Evolutionary conservation across 352 stramenopile species (phyloP).

Genomic region (Globisporangium acanthophoron): DNA sequence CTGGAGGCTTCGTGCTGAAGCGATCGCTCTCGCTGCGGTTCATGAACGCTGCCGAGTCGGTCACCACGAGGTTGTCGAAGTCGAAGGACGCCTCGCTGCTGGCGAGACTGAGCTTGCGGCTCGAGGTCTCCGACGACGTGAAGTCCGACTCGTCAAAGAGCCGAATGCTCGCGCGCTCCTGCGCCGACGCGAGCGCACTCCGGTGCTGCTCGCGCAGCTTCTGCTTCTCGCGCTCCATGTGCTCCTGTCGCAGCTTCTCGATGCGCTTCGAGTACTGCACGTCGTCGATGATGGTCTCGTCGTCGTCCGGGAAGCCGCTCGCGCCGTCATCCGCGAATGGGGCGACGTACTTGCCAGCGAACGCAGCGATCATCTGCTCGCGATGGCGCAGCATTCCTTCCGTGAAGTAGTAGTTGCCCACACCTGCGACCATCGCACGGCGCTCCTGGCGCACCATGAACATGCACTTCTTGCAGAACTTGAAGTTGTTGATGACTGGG

Average conservation of each 20-base stretch:
- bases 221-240: slow-evolving; percentile 61
- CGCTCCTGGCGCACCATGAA: slow-evolving; percentile 59
- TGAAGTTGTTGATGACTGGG: slow-evolving; percentile 56
- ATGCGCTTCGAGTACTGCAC: slow-evolving; percentile 45
- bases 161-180: slow-evolving; percentile 4
- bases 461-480: slow-evolving; percentile 78
- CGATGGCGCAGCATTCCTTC: slow-evolving; percentile 46
- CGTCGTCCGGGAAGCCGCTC: slow-evolving; percentile 31
- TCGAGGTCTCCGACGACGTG: not conserved
- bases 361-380: slow-evolving; percentile 14
- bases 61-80: not conserved
- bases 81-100: not conserved
- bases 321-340: slow-evolving; percentile 31
- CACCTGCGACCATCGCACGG: slow-evolving; percentile 41
- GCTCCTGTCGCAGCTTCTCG: slow-evolving; percentile 51
- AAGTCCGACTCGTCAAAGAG: not conserved
- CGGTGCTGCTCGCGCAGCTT: slow-evolving; percentile 23
- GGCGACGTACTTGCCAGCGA: slow-evolving; percentile 16
- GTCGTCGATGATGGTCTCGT: slow-evolving; percentile 16
- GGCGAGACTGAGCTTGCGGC: not conserved
- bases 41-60: not conserved
- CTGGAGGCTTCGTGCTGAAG: not conserved
- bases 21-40: slow-evolving; percentile 2
- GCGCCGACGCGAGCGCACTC: not conserved
- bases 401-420: slow-evolving; percentile 41